These are phyloP conservation scores for Moesziomyces sp. DNA, from an alignment of 1,284 basidiomycete species.

Conservation along the genomic window DNA sequence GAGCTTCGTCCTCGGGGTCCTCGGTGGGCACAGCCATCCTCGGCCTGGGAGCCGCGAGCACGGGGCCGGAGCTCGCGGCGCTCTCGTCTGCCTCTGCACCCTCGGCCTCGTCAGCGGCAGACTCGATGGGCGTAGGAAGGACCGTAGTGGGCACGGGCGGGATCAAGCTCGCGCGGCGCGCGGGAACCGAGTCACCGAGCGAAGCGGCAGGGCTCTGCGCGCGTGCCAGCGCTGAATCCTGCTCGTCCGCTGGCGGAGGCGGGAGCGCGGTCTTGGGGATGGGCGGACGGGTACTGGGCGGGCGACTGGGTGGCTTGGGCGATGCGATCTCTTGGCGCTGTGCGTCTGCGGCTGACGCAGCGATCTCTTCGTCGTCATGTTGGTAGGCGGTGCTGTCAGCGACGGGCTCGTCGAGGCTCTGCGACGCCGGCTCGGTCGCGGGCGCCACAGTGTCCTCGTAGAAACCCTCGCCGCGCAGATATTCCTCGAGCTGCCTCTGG, in stretches of 20 bases:
- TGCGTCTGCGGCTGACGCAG: background rate
- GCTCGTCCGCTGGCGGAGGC: constrained; percentile 5
- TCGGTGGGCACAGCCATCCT: constrained; percentile 49
- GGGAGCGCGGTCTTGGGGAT: constrained; percentile 45
- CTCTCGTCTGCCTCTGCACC: constrained; percentile 9
- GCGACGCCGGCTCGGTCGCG: constrained; percentile 7
- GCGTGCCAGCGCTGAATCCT: constrained; percentile 16
- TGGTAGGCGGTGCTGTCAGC: background rate
- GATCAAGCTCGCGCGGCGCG: constrained; percentile 23
- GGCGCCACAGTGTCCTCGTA: constrained; percentile 26
- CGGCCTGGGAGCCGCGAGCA: constrained; percentile 54
- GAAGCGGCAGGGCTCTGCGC: constrained; percentile 11
- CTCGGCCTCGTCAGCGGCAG: constrained; percentile 10
- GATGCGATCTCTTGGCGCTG: constrained; percentile 17
- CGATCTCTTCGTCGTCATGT: background rate
- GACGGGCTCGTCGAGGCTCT: background rate
- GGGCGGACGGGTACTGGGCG: constrained; percentile 54
- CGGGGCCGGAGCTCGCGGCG: constrained; percentile 10
- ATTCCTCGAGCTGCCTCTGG: constrained; percentile 49
- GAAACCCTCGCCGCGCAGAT: constrained; percentile 46
- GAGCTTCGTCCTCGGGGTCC: constrained; percentile 52
- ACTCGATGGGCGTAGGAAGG: constrained; percentile 13
- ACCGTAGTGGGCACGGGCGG: constrained; percentile 27
- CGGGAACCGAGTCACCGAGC: background rate
- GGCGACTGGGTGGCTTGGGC: constrained; percentile 45